A percentile compares a stretch with the other conserved stretches of the same genome.
Evolutionary conservation across 768 basidiomycete species (phyloP).

Genomic region (Amanita subjunquillea): DNA sequence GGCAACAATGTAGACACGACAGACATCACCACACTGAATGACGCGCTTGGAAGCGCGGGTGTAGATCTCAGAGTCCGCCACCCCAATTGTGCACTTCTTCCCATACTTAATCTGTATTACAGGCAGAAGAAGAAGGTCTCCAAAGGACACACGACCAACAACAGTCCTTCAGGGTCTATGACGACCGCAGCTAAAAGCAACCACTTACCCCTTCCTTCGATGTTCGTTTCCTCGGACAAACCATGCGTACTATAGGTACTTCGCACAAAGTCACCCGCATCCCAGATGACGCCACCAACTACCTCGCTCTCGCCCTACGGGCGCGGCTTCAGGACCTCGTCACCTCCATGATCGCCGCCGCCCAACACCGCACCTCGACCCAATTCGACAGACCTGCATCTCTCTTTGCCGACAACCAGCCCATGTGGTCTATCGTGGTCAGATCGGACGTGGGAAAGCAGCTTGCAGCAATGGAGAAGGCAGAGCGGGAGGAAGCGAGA

Average conservation of each 20-base stretch:
- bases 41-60: slow-evolving; percentile 79
- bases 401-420: slow-evolving; percentile 53
- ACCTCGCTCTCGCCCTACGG: slow-evolving; percentile 71
- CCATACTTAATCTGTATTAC: neutral
- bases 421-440: slow-evolving; percentile 79
- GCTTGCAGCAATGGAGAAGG: slow-evolving; percentile 61
- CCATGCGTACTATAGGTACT: slow-evolving; percentile 57
- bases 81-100: slow-evolving; percentile 3
- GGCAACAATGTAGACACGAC: slow-evolving; percentile 39
- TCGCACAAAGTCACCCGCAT: slow-evolving; percentile 59
- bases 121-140: slow-evolving; percentile 83
- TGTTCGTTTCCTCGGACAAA: slow-evolving; percentile 48
- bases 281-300: slow-evolving; percentile 65
- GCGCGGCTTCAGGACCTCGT: slow-evolving; percentile 64
- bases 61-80: slow-evolving; percentile 67
- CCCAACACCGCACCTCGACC: slow-evolving; percentile 59
- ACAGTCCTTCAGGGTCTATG: slow-evolving; percentile 52
- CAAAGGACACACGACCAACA: slow-evolving; percentile 56
- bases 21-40: slow-evolving; percentile 72
- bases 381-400: slow-evolving; percentile 60
- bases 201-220: slow-evolving; percentile 62
- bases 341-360: slow-evolving; percentile 55
- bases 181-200: slow-evolving; percentile 76
- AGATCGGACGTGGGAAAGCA: slow-evolving; percentile 76
- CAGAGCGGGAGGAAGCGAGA: slow-evolving; percentile 81